phyloP scores from a whole-genome alignment of 2,329 filamentous ascomycete genomes.

The Alternaria postmessia region DNA sequence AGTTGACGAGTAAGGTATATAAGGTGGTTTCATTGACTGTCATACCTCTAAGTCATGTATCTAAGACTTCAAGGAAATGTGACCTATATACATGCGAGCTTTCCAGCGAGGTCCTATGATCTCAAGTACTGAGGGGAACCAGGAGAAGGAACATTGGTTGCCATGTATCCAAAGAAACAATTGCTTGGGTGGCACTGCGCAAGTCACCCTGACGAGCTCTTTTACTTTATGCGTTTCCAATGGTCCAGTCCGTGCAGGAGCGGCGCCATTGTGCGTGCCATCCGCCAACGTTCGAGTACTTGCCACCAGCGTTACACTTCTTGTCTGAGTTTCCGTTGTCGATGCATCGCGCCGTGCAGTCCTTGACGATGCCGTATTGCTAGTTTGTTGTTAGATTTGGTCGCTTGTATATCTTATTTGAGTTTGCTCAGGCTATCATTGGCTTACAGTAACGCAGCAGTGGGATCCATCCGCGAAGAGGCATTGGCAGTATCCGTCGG shows the following conservation, averaged over 20 bases:
- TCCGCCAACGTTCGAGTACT: slow-evolving; percentile 8
- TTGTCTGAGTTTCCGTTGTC: slow-evolving; percentile 7
- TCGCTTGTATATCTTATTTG: background rate
- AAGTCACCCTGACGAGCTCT: background rate
- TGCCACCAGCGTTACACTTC: slow-evolving; percentile 10
- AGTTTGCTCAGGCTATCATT: background rate
- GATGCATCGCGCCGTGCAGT: background rate
- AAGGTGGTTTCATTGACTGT: background rate
- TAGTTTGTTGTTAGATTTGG: background rate
- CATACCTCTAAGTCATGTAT: background rate
- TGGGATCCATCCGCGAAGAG: slow-evolving; percentile 12
- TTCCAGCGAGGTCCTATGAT: background rate
- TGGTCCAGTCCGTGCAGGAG: background rate
- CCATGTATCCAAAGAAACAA: background rate
- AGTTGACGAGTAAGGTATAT: background rate
- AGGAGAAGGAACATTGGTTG: no score
- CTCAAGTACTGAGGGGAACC: background rate
- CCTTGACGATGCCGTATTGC: background rate
- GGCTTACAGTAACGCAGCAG: slow-evolving; percentile 13
- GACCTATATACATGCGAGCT: background rate
- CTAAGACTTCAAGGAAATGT: background rate
- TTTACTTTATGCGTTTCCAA: background rate
- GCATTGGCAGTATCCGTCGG: slow-evolving; percentile 10
- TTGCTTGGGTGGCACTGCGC: background rate
- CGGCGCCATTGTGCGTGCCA: slow-evolving; percentile 1